Conservation (phyloP, 208 protist genomes). For the Balamuthia mandrillaris region DNA sequence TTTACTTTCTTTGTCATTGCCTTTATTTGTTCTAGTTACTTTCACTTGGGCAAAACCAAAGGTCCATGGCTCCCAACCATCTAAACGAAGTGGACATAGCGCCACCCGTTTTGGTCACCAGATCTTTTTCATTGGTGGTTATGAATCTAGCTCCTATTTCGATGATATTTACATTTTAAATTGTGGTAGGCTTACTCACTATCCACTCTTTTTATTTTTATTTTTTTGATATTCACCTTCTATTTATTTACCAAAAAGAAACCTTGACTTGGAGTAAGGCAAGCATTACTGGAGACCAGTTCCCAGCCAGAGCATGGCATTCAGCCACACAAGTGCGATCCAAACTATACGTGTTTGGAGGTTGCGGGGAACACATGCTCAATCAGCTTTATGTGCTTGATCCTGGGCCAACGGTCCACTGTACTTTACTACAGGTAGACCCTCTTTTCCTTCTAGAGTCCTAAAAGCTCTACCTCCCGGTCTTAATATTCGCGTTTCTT, state of each 20-base stretch:
- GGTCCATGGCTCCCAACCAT: background rate
- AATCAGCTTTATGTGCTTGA: conserved; percentile 18
- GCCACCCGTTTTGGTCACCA: conserved; percentile 11
- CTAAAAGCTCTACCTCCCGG: too few relatives aligned
- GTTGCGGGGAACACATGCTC: background rate
- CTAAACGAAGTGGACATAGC: conserved; percentile 8
- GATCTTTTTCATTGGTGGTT: conserved; percentile 34
- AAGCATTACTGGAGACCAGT: background rate
- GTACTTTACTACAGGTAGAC: too few relatives aligned
- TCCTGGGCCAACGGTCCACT: background rate
- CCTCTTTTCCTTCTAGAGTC: too few relatives aligned
- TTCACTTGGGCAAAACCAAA: background rate
- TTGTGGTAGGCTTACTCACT: background rate
- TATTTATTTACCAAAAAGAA: background rate
- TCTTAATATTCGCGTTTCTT: too few relatives aligned
- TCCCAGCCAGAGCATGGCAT: background rate
- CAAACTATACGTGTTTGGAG: conserved; percentile 12
- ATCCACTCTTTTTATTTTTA: background rate
- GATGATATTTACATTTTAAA: conserved; percentile 29
- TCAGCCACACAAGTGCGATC: conserved; percentile 14
- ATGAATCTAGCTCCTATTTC: background rate
- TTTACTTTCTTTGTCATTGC: background rate
- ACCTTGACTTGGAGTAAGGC: background rate
- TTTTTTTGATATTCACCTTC: background rate
- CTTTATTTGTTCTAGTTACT: background rate